Percentiles rank a stretch among this genome's conserved stretches.
Evolutionary conservation across 1,284 basidiomycete species (phyloP).

Genomic region (Puccinia sorghi): DNA sequence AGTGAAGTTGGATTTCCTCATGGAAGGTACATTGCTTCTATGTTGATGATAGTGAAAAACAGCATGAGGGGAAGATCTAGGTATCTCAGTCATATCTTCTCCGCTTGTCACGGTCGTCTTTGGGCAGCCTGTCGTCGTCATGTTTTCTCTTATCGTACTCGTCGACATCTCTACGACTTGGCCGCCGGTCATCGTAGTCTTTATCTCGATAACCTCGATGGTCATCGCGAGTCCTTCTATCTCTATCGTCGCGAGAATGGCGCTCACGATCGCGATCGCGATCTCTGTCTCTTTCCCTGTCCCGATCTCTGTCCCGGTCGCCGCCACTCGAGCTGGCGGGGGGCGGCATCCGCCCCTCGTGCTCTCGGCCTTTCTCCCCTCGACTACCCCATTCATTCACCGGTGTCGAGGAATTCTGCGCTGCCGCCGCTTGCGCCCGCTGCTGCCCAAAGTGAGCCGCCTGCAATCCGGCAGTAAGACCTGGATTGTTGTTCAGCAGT

Average conservation of each 20-base stretch:
- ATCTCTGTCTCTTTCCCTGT: slow-evolving; percentile 26
- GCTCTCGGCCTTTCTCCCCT: slow-evolving; percentile 19
- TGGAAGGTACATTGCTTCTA: too few relatives aligned
- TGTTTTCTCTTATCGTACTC: slow-evolving; percentile 40
- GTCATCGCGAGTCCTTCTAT: slow-evolving; percentile 28
- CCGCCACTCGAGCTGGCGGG: not conserved
- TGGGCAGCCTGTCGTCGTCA: slow-evolving; percentile 25
- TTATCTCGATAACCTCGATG: slow-evolving; percentile 34
- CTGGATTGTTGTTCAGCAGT: slow-evolving; percentile 30
- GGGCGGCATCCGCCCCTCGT: slow-evolving; percentile 7
- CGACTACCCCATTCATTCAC: slow-evolving; percentile 36
- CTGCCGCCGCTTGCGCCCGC: slow-evolving; percentile 34
- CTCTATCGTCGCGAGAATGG: slow-evolving; percentile 27
- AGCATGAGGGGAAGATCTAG: not conserved
- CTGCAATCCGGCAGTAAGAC: slow-evolving; percentile 46
- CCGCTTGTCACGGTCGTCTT: slow-evolving; percentile 44
- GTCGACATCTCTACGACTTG: slow-evolving; percentile 30
- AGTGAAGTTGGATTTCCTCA: too few relatives aligned
- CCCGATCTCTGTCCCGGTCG: slow-evolving; percentile 35
- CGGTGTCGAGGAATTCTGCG: slow-evolving; percentile 7
- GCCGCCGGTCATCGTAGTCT: slow-evolving; percentile 24
- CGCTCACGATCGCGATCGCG: slow-evolving; percentile 32
- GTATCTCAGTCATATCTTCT: slow-evolving; percentile 40
- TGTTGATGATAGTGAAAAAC: too few relatives aligned
- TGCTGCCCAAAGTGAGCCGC: slow-evolving; percentile 48